These are phyloP conservation scores for Rhizomucor pusillus DNA, from an alignment of 371 early-diverging fungal species.

Conservation along the genomic window DNA sequence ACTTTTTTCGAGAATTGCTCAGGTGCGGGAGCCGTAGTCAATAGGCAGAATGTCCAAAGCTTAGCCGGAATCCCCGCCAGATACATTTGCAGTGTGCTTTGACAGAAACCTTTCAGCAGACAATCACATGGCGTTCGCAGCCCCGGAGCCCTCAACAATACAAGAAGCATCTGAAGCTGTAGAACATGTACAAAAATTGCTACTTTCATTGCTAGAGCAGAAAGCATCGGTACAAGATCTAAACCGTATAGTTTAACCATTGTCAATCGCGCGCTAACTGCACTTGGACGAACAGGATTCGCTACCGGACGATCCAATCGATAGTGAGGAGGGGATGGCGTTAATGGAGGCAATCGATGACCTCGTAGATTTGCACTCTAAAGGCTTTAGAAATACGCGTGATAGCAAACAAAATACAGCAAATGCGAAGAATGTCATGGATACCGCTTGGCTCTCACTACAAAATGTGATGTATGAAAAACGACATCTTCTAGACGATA, in stretches of 20 bases:
- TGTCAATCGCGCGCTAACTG: neutral
- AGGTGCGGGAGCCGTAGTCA: too few relatives aligned
- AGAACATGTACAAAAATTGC: neutral
- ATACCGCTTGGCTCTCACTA: slow-evolving; percentile 34
- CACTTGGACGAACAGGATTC: slow-evolving; percentile 14
- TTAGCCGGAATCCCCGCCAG: too few relatives aligned
- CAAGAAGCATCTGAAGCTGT: neutral
- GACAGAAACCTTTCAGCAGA: too few relatives aligned
- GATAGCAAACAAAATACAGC: slow-evolving; percentile 40
- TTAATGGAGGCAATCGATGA: slow-evolving; percentile 16
- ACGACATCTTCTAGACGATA: slow-evolving; percentile 45
- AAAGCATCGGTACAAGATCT: neutral
- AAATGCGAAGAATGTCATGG: slow-evolving; percentile 43
- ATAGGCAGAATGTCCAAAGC: too few relatives aligned
- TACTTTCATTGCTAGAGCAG: neutral
- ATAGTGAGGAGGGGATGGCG: slow-evolving; percentile 11
- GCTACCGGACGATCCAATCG: slow-evolving; percentile 13
- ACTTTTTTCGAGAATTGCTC: too few relatives aligned
- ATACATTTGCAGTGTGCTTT: too few relatives aligned
- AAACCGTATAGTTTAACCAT: too few relatives aligned
- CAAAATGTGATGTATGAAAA: slow-evolving; percentile 51
- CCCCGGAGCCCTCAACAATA: neutral
- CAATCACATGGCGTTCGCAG: too few relatives aligned
- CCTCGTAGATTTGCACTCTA: slow-evolving; percentile 29
- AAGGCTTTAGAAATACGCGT: slow-evolving; percentile 17